These are phyloP conservation scores for Phytophthora ohioensis DNA, from an alignment of 352 stramenopile genomes.

Conservation along the genomic window DNA sequence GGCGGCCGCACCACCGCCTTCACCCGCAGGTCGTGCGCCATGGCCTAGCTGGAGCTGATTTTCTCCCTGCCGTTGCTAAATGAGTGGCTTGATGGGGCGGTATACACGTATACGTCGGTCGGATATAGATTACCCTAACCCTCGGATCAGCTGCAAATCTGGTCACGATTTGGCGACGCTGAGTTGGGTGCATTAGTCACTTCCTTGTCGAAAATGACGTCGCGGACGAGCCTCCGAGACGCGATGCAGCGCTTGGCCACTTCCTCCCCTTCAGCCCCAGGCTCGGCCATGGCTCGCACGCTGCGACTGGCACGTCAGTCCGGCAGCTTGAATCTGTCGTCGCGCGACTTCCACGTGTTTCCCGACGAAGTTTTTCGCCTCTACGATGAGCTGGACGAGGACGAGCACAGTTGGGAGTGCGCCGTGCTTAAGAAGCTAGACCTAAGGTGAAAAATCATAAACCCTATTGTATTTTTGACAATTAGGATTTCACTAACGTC, in stretches of 20 bases:
- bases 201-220: too few species aligned
- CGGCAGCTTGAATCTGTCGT: slow-evolving; percentile 72
- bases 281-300: slow-evolving; percentile 40
- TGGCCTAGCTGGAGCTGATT: too few species aligned
- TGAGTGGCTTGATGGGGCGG: too few species aligned
- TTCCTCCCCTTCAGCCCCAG: slow-evolving; percentile 7
- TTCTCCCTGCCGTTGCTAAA: too few species aligned
- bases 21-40: too few species aligned
- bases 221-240: slow-evolving; percentile 57
- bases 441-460: slow-evolving; percentile 51
- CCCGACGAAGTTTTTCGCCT: slow-evolving; percentile 68
- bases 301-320: slow-evolving; percentile 66
- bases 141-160: too few species aligned
- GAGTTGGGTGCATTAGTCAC: too few species aligned
- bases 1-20: too few species aligned
- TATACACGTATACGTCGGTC: too few species aligned
- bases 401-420: slow-evolving; percentile 82
- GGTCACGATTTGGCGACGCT: too few species aligned
- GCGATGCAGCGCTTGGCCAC: slow-evolving; percentile 41
- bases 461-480: slow-evolving; percentile 2
- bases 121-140: too few species aligned
- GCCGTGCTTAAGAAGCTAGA: slow-evolving; percentile 73
- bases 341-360: slow-evolving; percentile 58
- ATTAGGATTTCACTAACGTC: not conserved
- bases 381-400: slow-evolving; percentile 67